These are phyloP conservation scores for Aspergillus egyptiacus DNA, from an alignment of 495 filamentous ascomycete genomes.

Conservation along the genomic window DNA sequence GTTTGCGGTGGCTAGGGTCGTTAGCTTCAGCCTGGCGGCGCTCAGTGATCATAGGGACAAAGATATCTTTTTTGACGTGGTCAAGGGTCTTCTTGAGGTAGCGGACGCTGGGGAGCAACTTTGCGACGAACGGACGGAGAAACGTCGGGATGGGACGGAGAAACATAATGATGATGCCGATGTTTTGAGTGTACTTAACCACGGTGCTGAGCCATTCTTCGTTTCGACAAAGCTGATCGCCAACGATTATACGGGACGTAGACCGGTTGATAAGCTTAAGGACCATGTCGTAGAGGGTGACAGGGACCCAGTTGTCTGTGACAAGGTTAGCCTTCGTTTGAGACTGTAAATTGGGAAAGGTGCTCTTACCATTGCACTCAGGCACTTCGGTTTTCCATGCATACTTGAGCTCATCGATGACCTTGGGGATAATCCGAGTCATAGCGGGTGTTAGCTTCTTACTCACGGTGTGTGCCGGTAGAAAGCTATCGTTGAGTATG, in stretches of 20 bases:
- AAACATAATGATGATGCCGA: constrained; percentile 29
- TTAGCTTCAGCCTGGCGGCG: constrained; percentile 19
- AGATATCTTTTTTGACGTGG: constrained; percentile 25
- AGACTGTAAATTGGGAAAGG: background rate
- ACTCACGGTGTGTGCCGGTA: constrained; percentile 22
- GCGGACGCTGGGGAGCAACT: constrained; percentile 26
- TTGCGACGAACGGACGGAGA: constrained; percentile 29
- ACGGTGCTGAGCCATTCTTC: constrained; percentile 51
- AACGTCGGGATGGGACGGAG: constrained; percentile 33
- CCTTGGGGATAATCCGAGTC: constrained; percentile 22
- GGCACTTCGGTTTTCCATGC: constrained; percentile 24
- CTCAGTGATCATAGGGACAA: constrained; percentile 26
- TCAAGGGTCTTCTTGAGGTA: constrained; percentile 19
- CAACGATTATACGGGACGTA: constrained; percentile 53
- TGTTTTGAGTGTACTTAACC: constrained; percentile 48
- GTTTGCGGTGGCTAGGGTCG: constrained; percentile 22
- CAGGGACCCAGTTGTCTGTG: constrained; percentile 20
- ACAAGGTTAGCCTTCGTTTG: background rate
- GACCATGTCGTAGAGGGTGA: constrained; percentile 25
- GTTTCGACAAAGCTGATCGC: constrained; percentile 44
- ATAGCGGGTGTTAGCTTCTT: constrained; percentile 26
- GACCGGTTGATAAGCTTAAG: constrained; percentile 46
- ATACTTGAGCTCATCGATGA: constrained; percentile 26
- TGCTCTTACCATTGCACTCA: constrained; percentile 21
- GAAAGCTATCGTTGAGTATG: constrained; percentile 21